Base-by-base conservation (phyloP, 768 basidiomycete species). In the Lentinula detonsa region DNA sequence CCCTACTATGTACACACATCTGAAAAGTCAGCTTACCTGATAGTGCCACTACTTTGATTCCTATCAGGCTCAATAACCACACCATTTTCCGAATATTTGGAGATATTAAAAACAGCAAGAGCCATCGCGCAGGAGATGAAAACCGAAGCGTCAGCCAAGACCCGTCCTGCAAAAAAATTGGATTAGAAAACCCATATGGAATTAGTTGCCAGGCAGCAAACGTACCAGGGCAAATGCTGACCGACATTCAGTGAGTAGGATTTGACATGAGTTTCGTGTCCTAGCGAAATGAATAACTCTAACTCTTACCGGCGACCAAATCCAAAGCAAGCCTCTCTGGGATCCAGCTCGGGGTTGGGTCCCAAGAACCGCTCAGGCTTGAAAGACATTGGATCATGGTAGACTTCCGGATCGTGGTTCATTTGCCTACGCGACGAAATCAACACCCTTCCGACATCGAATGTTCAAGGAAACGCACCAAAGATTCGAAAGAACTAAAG, bases 281-380 rank as follows among this genome's bases (percentile, higher is more conserved):
- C 33, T n/a, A 34, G 13, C 9, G 48, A 28, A 28, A 28, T 37
- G 1, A 51, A 1, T 18, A 39, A 28, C 7, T 28, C 53, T 37
- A 39, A 28, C 7, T 28, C 53, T 37, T 31, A 69, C 69, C 81
- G 69, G 65, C 81, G 65, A 23, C 81, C 81, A 57, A 77, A 82
- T 3, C 81, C 81, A 58, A 81, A 82, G 52, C 74, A 75, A 33
- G 76, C 68, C 7, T 67, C 68, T 13, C 71, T 69, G 1, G 77
- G 73, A 63, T 79, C 77, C 3, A 34, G 40, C 49, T 77, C 73
- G 2, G 73, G 69, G 13, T 65, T 62, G 7, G 60, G 35, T 6
- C 61, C 61, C 21, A 60, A n/a, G 21, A 51, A 60, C 13, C 59
- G 49, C 37, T 60, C 59, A 31, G 59, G 59, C 4, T 52, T 60